A percentile compares a stretch with the other conserved stretches of the same genome.
phyloP scores from a whole-genome alignment of 257 asterid genomes.

The Solanum ossicruentum region DNA sequence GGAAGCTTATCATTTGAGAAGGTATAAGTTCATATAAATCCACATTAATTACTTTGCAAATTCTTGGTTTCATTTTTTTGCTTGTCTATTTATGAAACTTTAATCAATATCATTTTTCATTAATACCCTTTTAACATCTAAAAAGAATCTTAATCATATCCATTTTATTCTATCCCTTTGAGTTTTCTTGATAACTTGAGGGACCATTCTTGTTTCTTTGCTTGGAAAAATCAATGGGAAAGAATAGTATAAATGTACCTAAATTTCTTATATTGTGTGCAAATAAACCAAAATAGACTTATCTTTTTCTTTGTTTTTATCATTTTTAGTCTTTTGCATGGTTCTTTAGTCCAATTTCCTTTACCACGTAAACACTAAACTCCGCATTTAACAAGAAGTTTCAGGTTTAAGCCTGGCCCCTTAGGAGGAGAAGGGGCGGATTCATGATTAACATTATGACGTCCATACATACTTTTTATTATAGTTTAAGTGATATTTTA shows the following conservation, averaged over 20 bases:
- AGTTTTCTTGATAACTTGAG: not conserved
- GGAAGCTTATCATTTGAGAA: slow-evolving; percentile 1
- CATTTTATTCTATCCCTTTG: not conserved
- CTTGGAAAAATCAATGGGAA: not conserved
- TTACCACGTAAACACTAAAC: not conserved
- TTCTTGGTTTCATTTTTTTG: not conserved
- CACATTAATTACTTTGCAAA: not conserved
- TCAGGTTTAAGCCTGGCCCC: rapidly evolving
- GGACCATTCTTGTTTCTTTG: not conserved
- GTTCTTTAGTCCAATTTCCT: not conserved
- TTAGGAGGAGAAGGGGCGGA: rapidly evolving
- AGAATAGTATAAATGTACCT: not conserved
- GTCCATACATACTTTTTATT: no score
- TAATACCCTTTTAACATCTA: not conserved
- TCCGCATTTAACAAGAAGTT: not conserved
- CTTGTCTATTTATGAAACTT: not conserved
- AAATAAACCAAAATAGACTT: not conserved
- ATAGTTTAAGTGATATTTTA: no score
- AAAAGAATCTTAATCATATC: not conserved
- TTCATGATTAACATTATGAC: no score
- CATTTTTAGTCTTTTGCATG: not conserved
- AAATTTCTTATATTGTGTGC: not conserved
- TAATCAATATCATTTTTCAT: not conserved
- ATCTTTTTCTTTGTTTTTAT: not conserved
- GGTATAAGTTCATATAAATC: not conserved